Evolutionary conservation across 441 rosid species (phyloP).

Genomic region (Adansonia grandidieri): DNA sequence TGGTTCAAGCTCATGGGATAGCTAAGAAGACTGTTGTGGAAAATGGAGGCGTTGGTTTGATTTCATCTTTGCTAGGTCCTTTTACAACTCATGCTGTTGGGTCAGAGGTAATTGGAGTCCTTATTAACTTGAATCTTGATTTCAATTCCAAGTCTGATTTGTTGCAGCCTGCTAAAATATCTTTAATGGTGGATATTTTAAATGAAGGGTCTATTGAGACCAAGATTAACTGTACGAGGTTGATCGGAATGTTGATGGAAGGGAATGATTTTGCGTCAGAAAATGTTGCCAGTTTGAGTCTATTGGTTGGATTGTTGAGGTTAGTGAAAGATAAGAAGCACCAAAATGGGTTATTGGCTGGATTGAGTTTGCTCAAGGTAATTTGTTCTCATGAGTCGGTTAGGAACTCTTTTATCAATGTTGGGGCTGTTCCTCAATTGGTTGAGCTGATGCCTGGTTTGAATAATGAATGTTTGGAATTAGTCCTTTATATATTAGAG

Average conservation of each 20-base stretch:
- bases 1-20: conserved; percentile 54
- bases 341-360: conserved; percentile 56
- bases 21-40: conserved; percentile 62
- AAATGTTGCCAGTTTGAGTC: conserved; percentile 67
- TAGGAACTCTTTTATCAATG: conserved; percentile 58
- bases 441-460: conserved; percentile 66
- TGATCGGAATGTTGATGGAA: conserved; percentile 66
- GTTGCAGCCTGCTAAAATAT: conserved; percentile 80
- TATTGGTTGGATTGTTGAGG: conserved; percentile 80
- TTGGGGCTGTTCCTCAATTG: conserved; percentile 74
- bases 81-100: conserved; percentile 88
- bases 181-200: conserved; percentile 80
- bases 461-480: conserved; percentile 64
- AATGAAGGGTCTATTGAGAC: conserved; percentile 86
- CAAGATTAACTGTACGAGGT: conserved; percentile 67
- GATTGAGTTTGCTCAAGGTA: conserved; percentile 58
- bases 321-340: conserved; percentile 74
- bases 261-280: conserved; percentile 62
- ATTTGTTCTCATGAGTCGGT: conserved; percentile 59
- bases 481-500: conserved; percentile 64
- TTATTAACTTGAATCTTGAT: conserved; percentile 72
- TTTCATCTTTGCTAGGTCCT: conserved; percentile 69
- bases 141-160: conserved; percentile 54
- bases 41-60: conserved; percentile 54
- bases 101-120: conserved; percentile 76